Conservation (phyloP, 805 yeast species). For the Martiniozyma abietophila region DNA sequence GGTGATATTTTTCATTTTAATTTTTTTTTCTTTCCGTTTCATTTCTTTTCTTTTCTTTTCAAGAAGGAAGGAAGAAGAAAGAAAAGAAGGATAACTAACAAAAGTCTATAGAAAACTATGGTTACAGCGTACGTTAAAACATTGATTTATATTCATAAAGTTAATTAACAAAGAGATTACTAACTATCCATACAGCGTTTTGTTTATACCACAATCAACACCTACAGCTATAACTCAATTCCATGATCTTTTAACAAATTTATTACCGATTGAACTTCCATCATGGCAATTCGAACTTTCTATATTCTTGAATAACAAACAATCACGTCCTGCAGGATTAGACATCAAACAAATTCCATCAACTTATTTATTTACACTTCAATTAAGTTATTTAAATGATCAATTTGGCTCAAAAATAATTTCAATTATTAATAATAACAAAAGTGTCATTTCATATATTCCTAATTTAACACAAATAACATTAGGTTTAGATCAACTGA, state of each 20-base stretch:
- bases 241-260: slow-evolving; percentile 63
- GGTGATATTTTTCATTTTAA: neutral
- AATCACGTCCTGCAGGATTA: slow-evolving; percentile 33
- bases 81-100: no score
- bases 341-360: slow-evolving; percentile 30
- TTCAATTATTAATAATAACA: slow-evolving; percentile 38
- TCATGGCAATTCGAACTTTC: slow-evolving; percentile 64
- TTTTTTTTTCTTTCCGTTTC: slow-evolving; percentile 2
- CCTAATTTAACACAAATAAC: slow-evolving; percentile 17
- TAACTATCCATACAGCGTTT: slow-evolving; percentile 23
- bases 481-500: slow-evolving; percentile 2
- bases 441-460: slow-evolving; percentile 25
- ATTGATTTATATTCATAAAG: no score
- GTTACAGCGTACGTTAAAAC: slow-evolving; percentile 26
- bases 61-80: no score
- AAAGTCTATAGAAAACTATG: no score
- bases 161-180: no score
- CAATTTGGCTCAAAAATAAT: slow-evolving; percentile 31
- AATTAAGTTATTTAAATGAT: slow-evolving; percentile 37
- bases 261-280: slow-evolving; percentile 50
- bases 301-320: slow-evolving; percentile 56
- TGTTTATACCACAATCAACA: slow-evolving; percentile 34
- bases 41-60: no score
- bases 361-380: slow-evolving; percentile 40
- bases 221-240: slow-evolving; percentile 58